A percentile compares a stretch with the other conserved stretches of the same genome.
Conservation (phyloP, 371 early-diverging fungal genomes). For the Mucor piriformis region DNA sequence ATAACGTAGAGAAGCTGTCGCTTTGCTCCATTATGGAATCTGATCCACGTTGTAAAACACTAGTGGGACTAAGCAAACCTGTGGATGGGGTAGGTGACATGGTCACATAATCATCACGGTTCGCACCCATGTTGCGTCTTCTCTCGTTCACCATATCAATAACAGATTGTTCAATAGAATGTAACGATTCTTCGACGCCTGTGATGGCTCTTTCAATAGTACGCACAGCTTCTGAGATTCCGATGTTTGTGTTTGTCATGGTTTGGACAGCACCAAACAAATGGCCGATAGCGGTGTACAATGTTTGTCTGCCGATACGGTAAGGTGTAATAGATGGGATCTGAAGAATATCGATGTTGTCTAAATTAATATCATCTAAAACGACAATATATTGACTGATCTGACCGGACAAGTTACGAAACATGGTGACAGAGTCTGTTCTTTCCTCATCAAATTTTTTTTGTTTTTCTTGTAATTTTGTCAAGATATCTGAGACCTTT, state of each 20-base stretch:
- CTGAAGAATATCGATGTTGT: conserved; percentile 22
- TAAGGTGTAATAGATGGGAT: conserved; percentile 37
- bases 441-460: conserved; percentile 7
- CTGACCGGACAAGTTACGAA: conserved; percentile 44
- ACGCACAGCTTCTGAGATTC: conserved; percentile 19
- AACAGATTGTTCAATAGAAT: conserved; percentile 18
- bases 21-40: neutral
- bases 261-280: conserved; percentile 64
- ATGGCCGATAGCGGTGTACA: conserved; percentile 67
- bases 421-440: conserved; percentile 35
- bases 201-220: conserved; percentile 10
- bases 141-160: conserved; percentile 27
- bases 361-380: conserved; percentile 35
- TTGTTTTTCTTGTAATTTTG: conserved; percentile 2
- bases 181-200: conserved; percentile 15
- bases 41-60: neutral
- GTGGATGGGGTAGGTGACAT: neutral
- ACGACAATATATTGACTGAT: conserved; percentile 39
- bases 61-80: neutral
- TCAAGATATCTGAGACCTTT: neutral
- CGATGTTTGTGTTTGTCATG: conserved; percentile 31
- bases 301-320: conserved; percentile 57
- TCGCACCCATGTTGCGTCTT: conserved; percentile 9
- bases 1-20: neutral
- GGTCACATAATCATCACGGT: conserved; percentile 6